These are phyloP conservation scores for Chlorella vulgaris DNA, from an alignment of 139 green algal species.

Conservation along the genomic window DNA sequence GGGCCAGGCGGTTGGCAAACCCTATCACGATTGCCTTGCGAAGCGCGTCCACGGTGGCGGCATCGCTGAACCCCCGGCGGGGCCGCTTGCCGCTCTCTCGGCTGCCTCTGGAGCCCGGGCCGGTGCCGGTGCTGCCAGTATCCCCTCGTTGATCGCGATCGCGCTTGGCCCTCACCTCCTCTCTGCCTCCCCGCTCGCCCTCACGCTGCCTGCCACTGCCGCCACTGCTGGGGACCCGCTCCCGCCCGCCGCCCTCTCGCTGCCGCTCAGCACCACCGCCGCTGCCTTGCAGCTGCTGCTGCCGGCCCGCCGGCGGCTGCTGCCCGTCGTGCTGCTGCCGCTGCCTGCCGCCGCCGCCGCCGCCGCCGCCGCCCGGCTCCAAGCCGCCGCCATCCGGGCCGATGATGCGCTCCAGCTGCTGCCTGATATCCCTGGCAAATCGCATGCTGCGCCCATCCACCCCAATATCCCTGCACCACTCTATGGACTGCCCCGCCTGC, in stretches of 20 bases:
- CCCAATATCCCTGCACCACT: slow-evolving; percentile 60
- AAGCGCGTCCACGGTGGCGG: slow-evolving; percentile 1
- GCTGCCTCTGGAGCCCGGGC: too few relatives aligned
- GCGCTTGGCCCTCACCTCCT: too few relatives aligned
- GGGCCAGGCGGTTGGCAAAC: slow-evolving; percentile 85
- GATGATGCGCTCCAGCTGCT: slow-evolving; percentile 76
- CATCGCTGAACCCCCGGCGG: not conserved
- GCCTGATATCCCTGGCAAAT: slow-evolving; percentile 83
- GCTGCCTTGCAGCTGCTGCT: not conserved
- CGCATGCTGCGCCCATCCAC: slow-evolving; percentile 82
- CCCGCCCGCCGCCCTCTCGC: not conserved
- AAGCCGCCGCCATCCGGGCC: slow-evolving; percentile 36
- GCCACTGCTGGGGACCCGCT: slow-evolving; percentile 9
- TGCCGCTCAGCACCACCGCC: not conserved
- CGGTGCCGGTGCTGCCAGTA: too few relatives aligned
- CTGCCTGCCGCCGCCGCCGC: not conserved
- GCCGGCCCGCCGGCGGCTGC: not conserved
- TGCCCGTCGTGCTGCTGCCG: not conserved
- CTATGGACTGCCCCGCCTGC: slow-evolving; percentile 36
- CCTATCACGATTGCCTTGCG: slow-evolving; percentile 43
- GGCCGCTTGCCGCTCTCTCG: slow-evolving; percentile 1
- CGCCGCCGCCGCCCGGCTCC: slow-evolving; percentile 1
- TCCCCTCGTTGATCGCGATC: not conserved
- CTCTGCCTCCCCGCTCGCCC: not conserved
- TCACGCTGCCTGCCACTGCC: not conserved